These are phyloP conservation scores for Prunus kanzakura DNA, from an alignment of 306 rosid genomes.

Conservation along the genomic window DNA sequence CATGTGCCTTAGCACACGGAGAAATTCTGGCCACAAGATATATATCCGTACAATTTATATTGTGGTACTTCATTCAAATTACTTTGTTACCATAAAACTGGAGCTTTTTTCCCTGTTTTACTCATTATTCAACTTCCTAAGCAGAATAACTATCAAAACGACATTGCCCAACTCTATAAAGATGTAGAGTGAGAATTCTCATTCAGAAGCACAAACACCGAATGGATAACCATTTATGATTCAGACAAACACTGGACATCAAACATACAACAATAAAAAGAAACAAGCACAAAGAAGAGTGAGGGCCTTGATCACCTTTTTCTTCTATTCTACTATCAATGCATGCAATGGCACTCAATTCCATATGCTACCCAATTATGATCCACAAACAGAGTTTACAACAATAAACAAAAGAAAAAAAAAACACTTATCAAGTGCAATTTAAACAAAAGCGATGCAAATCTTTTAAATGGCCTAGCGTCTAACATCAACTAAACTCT, in stretches of 20 bases:
- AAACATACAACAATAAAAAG: not conserved
- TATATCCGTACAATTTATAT: not conserved
- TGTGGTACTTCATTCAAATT: not conserved
- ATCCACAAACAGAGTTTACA: not conserved
- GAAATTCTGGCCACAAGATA: not conserved
- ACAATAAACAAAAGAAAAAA: too few species aligned
- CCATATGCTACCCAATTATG: not conserved
- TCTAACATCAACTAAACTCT: constrained; percentile 54
- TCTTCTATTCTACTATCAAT: not conserved
- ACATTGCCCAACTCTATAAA: not conserved
- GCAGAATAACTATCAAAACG: not conserved
- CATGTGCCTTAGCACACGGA: not conserved
- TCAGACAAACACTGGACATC: not conserved
- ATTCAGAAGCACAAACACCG: not conserved
- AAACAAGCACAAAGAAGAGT: not conserved
- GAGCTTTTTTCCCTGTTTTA: not conserved
- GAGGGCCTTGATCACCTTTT: not conserved
- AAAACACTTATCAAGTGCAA: not conserved
- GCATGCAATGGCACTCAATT: not conserved
- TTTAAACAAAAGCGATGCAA: not conserved
- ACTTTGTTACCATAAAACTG: not conserved
- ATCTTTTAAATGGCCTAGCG: not conserved
- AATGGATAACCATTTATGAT: not conserved
- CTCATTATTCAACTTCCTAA: not conserved
- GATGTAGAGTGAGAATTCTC: not conserved